Evolutionary conservation across 1,139 yeast genomes (phyloP).

Genomic region (Blastobotrys ciferrii): DNA sequence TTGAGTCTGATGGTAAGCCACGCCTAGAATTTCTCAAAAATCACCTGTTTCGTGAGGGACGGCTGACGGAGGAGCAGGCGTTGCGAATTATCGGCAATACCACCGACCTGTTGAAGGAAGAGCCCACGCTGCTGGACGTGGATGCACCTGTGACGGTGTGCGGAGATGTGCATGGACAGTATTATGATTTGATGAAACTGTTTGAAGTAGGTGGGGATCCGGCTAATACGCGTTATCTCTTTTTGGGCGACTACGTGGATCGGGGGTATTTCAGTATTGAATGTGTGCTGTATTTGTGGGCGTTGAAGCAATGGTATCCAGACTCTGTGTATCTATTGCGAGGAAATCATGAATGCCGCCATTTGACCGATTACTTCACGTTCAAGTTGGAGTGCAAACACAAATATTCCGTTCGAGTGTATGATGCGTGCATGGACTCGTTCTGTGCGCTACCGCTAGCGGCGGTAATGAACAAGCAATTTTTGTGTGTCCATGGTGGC

Average conservation of each 20-base stretch:
- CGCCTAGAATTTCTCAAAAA: conserved; percentile 66
- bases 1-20: conserved; percentile 59
- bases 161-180: conserved; percentile 97
- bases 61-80: conserved; percentile 72
- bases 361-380: conserved; percentile 90
- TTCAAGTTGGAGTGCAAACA: conserved; percentile 88
- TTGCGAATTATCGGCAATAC: conserved; percentile 64
- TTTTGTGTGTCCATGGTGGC: conserved; percentile 98
- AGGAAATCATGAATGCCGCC: conserved; percentile 95
- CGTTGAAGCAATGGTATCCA: conserved; percentile 79
- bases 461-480: conserved; percentile 91
- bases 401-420: conserved; percentile 67
- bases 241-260: conserved; percentile 94
- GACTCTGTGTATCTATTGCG: conserved; percentile 76
- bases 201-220: conserved; percentile 97
- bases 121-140: conserved; percentile 76
- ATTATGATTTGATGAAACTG: conserved; percentile 82
- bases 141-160: conserved; percentile 96
- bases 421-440: conserved; percentile 73
- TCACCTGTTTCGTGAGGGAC: conserved; percentile 80
- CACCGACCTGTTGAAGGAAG: conserved; percentile 61
- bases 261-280: conserved; percentile 92
- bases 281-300: conserved; percentile 75
- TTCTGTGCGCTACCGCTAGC: conserved; percentile 90
- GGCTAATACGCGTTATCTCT: conserved; percentile 67